Evolutionary conservation across 257 asterid genomes (phyloP).

Genomic region (Capsicum pubescens): DNA sequence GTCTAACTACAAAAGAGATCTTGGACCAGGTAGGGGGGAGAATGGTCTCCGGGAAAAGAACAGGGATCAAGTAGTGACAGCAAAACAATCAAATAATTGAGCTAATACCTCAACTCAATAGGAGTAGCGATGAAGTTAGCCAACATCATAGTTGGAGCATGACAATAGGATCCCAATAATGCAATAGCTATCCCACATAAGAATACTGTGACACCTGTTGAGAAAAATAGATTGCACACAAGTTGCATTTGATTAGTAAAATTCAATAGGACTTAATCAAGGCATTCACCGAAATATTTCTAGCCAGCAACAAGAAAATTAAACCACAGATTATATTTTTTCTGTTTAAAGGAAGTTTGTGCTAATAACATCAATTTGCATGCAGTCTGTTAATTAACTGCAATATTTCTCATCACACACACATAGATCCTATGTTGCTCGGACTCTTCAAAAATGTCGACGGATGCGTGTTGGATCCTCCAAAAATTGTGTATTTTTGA

Average conservation of each 20-base stretch:
- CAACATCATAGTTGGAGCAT: slow-evolving; percentile 95
- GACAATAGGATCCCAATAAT: slow-evolving; percentile 68
- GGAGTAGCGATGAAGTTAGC: slow-evolving; percentile 91
- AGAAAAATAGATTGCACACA: slow-evolving; percentile 21
- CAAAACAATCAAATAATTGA: not conserved
- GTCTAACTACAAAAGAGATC: not conserved
- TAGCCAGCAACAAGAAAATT: not conserved
- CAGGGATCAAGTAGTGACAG: not conserved
- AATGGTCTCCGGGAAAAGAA: not conserved
- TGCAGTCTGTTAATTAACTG: not conserved
- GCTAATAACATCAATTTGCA: not conserved
- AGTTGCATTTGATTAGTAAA: not conserved
- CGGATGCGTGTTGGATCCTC: no score
- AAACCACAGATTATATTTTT: not conserved
- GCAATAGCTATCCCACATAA: slow-evolving; percentile 87
- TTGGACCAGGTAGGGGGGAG: not conserved
- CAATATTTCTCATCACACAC: not conserved
- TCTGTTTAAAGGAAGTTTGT: not conserved
- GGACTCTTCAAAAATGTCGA: no score
- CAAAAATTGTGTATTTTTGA: no score
- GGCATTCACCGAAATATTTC: not conserved
- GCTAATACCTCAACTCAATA: slow-evolving; percentile 69
- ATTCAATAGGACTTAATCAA: slow-evolving; percentile 13
- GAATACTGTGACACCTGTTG: slow-evolving; percentile 83
- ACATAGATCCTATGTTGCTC: not conserved